Percentiles rank a stretch among this genome's conserved stretches.
Evolutionary conservation across 1,139 yeast genomes (phyloP).

Genomic region (Meyerozyma smithsonii): DNA sequence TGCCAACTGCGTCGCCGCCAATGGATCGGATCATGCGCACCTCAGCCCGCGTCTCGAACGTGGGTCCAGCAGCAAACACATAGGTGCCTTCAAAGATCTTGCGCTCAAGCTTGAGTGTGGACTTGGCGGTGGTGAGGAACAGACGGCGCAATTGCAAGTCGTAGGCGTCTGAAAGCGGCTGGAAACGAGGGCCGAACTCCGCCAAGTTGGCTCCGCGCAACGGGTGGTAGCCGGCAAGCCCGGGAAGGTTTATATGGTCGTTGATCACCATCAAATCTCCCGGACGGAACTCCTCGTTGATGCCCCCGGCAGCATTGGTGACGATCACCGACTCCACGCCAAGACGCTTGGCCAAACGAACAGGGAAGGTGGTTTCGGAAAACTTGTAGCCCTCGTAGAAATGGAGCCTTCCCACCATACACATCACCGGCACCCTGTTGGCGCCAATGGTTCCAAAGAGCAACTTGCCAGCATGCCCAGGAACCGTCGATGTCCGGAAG

Average conservation of each 20-base stretch:
- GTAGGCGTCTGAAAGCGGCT: constrained; percentile 87
- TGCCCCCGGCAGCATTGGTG: constrained; percentile 95
- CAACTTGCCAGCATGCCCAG: constrained; percentile 84
- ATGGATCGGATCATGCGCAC: constrained; percentile 63
- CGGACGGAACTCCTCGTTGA: constrained; percentile 58
- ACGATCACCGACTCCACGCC: constrained; percentile 63
- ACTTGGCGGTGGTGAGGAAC: constrained; percentile 49
- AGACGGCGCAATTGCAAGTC: constrained; percentile 63
- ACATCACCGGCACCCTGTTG: constrained; percentile 72
- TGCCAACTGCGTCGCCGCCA: constrained; percentile 96
- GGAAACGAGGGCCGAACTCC: constrained; percentile 78
- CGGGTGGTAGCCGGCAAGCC: constrained; percentile 84
- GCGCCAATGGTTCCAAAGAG: constrained; percentile 72
- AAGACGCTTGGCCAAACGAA: constrained; percentile 65
- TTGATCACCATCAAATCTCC: constrained; percentile 89
- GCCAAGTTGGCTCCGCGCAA: constrained; percentile 83
- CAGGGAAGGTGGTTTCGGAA: constrained; percentile 79
- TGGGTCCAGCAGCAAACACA: constrained; percentile 86
- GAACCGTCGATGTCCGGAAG: constrained; percentile 75
- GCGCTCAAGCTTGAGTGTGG: constrained; percentile 50
- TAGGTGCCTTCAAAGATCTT: constrained; percentile 82
- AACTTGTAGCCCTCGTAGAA: constrained; percentile 87
- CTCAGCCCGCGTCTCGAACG: constrained; percentile 91
- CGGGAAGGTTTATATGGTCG: constrained; percentile 89
- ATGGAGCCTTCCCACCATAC: constrained; percentile 92